phyloP scores from a whole-genome alignment of 768 basidiomycete genomes.

The Serendipita sp. region DNA sequence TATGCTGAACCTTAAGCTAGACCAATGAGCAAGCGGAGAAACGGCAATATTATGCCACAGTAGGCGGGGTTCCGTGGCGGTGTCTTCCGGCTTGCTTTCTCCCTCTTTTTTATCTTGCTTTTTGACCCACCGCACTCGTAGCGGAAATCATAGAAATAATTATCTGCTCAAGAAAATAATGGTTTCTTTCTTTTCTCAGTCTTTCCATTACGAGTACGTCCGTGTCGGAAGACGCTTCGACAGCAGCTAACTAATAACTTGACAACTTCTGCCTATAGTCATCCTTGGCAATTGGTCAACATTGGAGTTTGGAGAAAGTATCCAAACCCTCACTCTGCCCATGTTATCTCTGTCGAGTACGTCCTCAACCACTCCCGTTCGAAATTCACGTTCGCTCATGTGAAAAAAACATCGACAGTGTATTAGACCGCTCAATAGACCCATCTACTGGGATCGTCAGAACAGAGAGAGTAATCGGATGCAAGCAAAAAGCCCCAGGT shows the following conservation, averaged over 20 bases:
- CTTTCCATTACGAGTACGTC: constrained; percentile 71
- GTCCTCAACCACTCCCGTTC: neutral
- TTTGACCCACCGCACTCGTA: neutral
- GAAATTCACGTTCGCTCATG: constrained; percentile 16
- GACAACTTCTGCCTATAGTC: constrained; percentile 29
- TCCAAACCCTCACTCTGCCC: constrained; percentile 82
- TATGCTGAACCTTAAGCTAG: no score
- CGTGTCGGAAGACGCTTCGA: neutral
- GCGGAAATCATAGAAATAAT: constrained; percentile 1
- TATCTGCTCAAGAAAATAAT: neutral
- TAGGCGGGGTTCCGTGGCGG: neutral
- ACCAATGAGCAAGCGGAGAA: neutral
- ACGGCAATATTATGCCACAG: neutral
- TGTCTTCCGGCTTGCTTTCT: neutral
- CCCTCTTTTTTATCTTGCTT: neutral
- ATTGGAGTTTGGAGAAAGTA: constrained; percentile 94
- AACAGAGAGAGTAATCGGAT: constrained; percentile 78
- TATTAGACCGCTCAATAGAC: constrained; percentile 71
- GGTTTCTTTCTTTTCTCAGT: constrained; percentile 53
- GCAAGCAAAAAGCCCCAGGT: constrained; percentile 77
- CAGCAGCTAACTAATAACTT: constrained; percentile 9
- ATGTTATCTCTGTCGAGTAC: constrained; percentile 64
- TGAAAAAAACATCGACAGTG: constrained; percentile 21
- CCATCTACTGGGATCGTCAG: constrained; percentile 74
- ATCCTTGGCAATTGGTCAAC: constrained; percentile 81